Conservation (phyloP, 352 stramenopile genomes). For the Globisporangium megalacanthum region DNA sequence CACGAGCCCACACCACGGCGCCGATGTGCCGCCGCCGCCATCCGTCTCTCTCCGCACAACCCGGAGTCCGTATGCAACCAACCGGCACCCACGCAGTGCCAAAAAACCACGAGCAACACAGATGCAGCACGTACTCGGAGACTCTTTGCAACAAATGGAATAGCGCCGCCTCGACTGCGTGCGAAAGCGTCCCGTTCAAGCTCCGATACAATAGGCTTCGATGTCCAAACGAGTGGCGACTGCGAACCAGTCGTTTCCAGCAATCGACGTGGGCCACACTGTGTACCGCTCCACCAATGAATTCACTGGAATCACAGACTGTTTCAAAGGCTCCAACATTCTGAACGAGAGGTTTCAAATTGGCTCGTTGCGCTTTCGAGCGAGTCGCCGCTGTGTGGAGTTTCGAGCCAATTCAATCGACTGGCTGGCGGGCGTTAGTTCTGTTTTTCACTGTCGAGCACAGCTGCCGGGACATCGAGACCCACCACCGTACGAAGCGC, state of each 20-base stretch:
- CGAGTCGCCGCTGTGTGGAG: too few species aligned
- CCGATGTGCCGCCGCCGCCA: not conserved
- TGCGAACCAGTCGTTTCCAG: not conserved
- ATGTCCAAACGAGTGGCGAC: not conserved
- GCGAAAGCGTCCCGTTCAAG: not conserved
- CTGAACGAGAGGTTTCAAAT: too few species aligned
- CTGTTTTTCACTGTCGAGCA: conserved; percentile 2
- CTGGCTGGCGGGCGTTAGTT: not conserved
- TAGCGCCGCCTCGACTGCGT: not conserved
- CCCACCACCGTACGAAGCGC: not conserved
- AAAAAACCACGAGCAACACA: conserved; percentile 4
- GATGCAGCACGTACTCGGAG: conserved; percentile 70
- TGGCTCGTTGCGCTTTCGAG: not conserved
- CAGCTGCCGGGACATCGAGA: not conserved
- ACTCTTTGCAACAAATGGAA: conserved; percentile 85
- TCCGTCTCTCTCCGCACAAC: not conserved
- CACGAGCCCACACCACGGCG: conserved; percentile 9
- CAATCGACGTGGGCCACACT: not conserved
- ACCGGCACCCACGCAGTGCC: not conserved
- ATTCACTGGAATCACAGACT: not conserved
- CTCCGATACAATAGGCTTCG: not conserved
- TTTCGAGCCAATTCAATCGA: not conserved
- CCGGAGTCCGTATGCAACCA: not conserved
- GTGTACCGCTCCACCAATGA: not conserved
- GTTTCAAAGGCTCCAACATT: too few species aligned